phyloP scores from a whole-genome alignment of 345 rosid species.

The Eucalyptus fibrosa region DNA sequence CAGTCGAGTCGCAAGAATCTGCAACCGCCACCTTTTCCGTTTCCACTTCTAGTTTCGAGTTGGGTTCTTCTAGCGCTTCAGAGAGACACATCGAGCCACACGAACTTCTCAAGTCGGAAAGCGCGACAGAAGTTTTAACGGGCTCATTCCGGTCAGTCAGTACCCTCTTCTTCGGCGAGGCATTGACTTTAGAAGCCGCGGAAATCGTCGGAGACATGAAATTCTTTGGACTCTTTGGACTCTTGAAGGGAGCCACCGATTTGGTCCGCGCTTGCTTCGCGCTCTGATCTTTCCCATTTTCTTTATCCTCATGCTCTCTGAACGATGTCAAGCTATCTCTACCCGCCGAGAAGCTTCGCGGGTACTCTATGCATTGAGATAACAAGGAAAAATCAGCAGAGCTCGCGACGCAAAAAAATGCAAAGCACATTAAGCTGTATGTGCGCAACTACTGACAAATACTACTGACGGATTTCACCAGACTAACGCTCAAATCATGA shows the following conservation, averaged over 20 bases:
- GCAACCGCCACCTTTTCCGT: not conserved
- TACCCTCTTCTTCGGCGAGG: constrained; percentile 69
- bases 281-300: constrained; percentile 33
- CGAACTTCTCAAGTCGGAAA: constrained; percentile 21
- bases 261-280: constrained; percentile 14
- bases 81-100: not conserved
- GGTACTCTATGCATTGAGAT: constrained; percentile 14
- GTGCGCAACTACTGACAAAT: not conserved
- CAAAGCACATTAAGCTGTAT: not conserved
- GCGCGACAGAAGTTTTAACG: constrained; percentile 25
- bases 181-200: constrained; percentile 59
- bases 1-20: constrained; percentile 6
- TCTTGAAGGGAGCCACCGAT: constrained; percentile 27
- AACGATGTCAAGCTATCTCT: constrained; percentile 22
- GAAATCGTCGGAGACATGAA: constrained; percentile 91
- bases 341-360: constrained; percentile 20
- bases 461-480: not conserved
- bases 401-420: not conserved
- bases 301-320: constrained; percentile 45
- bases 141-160: constrained; percentile 52
- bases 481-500: not conserved
- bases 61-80: constrained; percentile 13
- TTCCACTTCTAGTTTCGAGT: constrained; percentile 6
- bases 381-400: not conserved
- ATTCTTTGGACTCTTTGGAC: constrained; percentile 50